A percentile compares a stretch with the other conserved stretches of the same genome.
These are phyloP conservation scores for Mortierella sp. DNA, from an alignment of 371 early-diverging fungal genomes.

Conservation along the genomic window DNA sequence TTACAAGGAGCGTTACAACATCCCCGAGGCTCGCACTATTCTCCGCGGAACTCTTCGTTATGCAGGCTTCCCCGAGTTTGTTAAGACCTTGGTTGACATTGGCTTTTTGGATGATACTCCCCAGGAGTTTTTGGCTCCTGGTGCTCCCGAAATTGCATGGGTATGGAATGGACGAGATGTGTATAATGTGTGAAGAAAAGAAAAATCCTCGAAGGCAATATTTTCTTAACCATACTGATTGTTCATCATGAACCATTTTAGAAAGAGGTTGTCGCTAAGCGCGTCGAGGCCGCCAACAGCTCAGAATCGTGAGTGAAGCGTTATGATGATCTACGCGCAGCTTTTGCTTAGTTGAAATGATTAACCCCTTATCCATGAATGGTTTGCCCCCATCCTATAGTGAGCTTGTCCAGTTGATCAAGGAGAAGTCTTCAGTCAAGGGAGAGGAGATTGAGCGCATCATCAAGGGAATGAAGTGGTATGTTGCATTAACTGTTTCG, in stretches of 20 bases:
- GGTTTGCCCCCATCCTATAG: conserved; percentile 6
- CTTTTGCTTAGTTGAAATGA: too few species aligned
- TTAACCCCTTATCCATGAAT: neutral
- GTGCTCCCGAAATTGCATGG: conserved; percentile 82
- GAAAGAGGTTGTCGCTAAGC: conserved; percentile 72
- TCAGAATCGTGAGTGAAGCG: conserved; percentile 41
- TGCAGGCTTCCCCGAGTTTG: conserved; percentile 91
- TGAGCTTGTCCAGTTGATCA: conserved; percentile 42
- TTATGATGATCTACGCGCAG: too few species aligned
- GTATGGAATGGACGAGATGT: conserved; percentile 57
- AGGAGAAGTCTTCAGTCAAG: conserved; percentile 39
- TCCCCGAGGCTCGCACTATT: conserved; percentile 94
- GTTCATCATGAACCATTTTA: conserved; percentile 6
- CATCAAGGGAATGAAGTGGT: conserved; percentile 78
- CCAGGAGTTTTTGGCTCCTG: conserved; percentile 69
- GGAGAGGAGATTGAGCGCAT: conserved; percentile 59
- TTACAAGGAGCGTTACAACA: conserved; percentile 94
- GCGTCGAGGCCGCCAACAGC: conserved; percentile 59
- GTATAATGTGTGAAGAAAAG: conserved; percentile 9
- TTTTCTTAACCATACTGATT: neutral
- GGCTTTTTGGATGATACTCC: conserved; percentile 90
- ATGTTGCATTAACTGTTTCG: conserved; percentile 10
- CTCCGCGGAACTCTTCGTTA: conserved; percentile 96
- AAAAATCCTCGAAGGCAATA: neutral
- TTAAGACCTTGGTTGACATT: conserved; percentile 92